A percentile compares a stretch with the other conserved stretches of the same genome.
phyloP scores from a whole-genome alignment of 345 rosid genomes.

The Salix viminalis region DNA sequence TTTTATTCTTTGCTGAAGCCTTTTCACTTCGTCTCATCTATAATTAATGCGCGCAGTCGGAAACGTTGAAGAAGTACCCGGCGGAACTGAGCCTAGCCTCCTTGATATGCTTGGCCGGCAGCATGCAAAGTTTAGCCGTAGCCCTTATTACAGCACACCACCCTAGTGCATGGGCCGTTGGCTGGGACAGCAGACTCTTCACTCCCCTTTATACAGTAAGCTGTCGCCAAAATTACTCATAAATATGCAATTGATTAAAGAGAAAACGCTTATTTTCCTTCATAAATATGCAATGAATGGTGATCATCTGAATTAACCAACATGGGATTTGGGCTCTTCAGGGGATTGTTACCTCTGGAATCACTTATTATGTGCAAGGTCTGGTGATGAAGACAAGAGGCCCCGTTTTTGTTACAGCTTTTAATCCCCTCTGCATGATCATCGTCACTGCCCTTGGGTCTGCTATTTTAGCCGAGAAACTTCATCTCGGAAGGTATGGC shows the following conservation, averaged over 20 bases:
- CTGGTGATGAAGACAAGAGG: conserved; percentile 68
- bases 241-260: no score
- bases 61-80: conserved; percentile 56
- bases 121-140: conserved; percentile 47
- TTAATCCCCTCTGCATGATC: conserved; percentile 79
- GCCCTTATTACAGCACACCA: conserved; percentile 47
- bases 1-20: no score
- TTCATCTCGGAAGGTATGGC: conserved; percentile 61
- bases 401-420: conserved; percentile 70
- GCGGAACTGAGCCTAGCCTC: conserved; percentile 58
- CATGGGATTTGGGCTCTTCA: background rate
- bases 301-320: background rate
- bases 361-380: conserved; percentile 75
- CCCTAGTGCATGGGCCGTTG: conserved; percentile 56
- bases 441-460: conserved; percentile 53
- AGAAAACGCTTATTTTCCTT: no score
- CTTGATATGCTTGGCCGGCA: conserved; percentile 61
- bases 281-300: background rate
- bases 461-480: conserved; percentile 49
- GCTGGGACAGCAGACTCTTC: conserved; percentile 65
- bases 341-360: conserved; percentile 67
- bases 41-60: conserved; percentile 30
- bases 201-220: conserved; percentile 62
- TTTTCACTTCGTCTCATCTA: no score
- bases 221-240: no score